Conservation (phyloP, 108 stramenopile genomes). For the Pseudonitzschia multiseries region DNA sequence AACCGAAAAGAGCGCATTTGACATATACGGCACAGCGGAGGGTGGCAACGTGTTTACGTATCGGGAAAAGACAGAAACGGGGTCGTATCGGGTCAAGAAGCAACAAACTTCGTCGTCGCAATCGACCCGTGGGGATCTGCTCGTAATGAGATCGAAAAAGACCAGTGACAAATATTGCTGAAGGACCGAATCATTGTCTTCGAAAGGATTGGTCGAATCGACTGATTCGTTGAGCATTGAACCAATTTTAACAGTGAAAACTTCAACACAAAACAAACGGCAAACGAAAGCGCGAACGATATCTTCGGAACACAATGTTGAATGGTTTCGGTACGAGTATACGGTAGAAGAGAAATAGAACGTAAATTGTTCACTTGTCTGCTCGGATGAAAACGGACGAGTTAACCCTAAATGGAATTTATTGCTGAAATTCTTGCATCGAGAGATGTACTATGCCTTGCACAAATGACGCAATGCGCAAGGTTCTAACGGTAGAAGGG, state of each 20-base stretch:
- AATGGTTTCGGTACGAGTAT: too few relatives aligned
- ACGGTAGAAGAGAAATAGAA: too few relatives aligned
- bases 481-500: too few relatives aligned
- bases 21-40: constrained; percentile 42
- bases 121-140: constrained; percentile 53
- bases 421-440: too few relatives aligned
- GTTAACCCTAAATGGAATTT: too few relatives aligned
- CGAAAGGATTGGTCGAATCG: neutral
- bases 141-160: constrained; percentile 67
- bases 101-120: constrained; percentile 28
- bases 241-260: too few relatives aligned
- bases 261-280: too few relatives aligned
- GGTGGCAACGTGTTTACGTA: constrained; percentile 56
- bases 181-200: neutral
- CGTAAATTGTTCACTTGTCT: too few relatives aligned
- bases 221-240: neutral
- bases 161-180: constrained; percentile 85
- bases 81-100: constrained; percentile 67
- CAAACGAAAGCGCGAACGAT: neutral
- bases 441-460: too few relatives aligned
- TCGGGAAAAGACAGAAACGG: constrained; percentile 76
- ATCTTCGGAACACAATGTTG: too few relatives aligned
- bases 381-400: neutral
- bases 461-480: too few relatives aligned
- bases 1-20: constrained; percentile 58